Evolutionary conservation across 495 filamentous ascomycete species (phyloP).

Genomic region (Podospora pseudoanserina): DNA sequence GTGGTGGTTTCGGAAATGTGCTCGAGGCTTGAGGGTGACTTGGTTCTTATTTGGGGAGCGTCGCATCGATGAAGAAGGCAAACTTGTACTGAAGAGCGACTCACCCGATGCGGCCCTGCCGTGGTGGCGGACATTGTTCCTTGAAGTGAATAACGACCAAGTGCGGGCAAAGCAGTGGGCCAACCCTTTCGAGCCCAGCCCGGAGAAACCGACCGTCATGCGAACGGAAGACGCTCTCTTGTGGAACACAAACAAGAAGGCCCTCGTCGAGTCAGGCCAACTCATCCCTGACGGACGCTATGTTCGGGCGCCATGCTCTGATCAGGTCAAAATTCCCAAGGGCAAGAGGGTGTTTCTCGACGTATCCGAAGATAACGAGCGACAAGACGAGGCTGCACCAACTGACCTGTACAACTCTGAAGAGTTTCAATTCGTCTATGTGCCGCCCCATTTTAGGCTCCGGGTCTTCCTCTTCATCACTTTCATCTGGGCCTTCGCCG

Average conservation of each 20-base stretch:
- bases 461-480: slow-evolving; percentile 83
- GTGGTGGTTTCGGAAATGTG: slow-evolving; percentile 95
- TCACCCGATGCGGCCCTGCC: slow-evolving; percentile 28
- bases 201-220: slow-evolving; percentile 29
- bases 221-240: slow-evolving; percentile 12
- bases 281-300: slow-evolving; percentile 69
- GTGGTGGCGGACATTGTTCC: slow-evolving; percentile 35
- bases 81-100: slow-evolving; percentile 25
- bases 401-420: slow-evolving; percentile 63
- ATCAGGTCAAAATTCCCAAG: slow-evolving; percentile 91
- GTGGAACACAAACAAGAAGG: slow-evolving; percentile 30
- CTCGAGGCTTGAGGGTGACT: slow-evolving; percentile 71
- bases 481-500: slow-evolving; percentile 90
- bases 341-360: slow-evolving; percentile 75
- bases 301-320: slow-evolving; percentile 84
- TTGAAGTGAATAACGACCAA: slow-evolving; percentile 32
- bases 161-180: slow-evolving; percentile 42
- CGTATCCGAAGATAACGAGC: slow-evolving; percentile 65
- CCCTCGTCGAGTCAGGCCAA: slow-evolving; percentile 42
- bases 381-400: slow-evolving; percentile 54
- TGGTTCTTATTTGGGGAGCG: slow-evolving; percentile 90
- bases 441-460: slow-evolving; percentile 78
- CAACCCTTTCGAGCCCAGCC: slow-evolving; percentile 39
- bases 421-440: slow-evolving; percentile 78
- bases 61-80: slow-evolving; percentile 77